Evolutionary conservation across 83 land plant genomes (phyloP).

Genomic region (Thuja plicata): DNA sequence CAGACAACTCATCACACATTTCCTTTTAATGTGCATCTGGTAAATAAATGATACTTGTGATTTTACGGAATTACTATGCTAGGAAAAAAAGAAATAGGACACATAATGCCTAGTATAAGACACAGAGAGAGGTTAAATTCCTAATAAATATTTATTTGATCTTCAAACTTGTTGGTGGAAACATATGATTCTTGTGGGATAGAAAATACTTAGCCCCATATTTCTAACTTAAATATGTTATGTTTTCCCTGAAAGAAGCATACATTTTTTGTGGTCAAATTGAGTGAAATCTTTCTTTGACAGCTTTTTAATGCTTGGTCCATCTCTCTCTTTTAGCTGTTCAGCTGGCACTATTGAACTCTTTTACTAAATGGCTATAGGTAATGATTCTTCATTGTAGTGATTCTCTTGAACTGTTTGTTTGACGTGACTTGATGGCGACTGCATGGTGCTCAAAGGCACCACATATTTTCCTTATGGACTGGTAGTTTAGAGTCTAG

Average conservation of each 20-base stretch:
- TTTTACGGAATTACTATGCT: neutral
- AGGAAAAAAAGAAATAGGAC: neutral
- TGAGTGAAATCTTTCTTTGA: neutral
- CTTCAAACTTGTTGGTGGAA: neutral
- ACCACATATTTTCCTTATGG: neutral
- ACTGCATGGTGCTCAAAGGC: neutral
- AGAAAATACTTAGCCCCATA: neutral
- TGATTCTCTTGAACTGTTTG: neutral
- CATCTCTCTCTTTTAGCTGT: neutral
- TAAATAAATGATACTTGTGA: neutral
- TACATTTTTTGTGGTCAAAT: neutral
- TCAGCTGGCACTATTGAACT: neutral
- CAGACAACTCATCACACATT: neutral
- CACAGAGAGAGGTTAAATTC: neutral
- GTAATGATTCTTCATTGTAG: neutral
- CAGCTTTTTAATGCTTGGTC: neutral
- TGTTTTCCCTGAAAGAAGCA: neutral
- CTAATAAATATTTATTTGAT: neutral
- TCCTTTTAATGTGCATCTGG: neutral
- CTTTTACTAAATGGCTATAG: neutral
- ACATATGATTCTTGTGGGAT: neutral
- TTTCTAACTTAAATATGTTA: neutral
- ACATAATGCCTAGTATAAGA: neutral
- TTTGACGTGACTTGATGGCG: neutral
- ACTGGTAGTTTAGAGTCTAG: neutral